Evolutionary conservation across 257 asterid species (phyloP), one percentile per base, ranked within the genome.

Genomic region (Solanum pinnatisectum): DNA sequence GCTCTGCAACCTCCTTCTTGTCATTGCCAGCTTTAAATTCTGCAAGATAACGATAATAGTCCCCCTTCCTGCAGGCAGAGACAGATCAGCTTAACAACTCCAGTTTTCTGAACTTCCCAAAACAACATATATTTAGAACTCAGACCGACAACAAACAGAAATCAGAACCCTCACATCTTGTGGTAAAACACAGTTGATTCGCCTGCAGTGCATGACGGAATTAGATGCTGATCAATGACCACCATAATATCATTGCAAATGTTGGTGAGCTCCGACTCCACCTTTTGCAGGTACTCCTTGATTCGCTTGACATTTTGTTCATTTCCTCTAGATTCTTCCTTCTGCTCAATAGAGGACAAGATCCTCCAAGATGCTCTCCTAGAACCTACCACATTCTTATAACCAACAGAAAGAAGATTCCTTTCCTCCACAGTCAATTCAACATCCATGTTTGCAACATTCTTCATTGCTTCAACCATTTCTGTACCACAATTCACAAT

Each of bases 281-380:
- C 98, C 94, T 94, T 95, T 52, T 92, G 96, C 67, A 95, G 92
- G 72, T 95, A 95, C 85, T 95, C 98, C 93, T 95, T 96, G 91
- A 94, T 96, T 90, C 98, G 89, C 93, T 92, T 96, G 27, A 91
- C 96, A 91, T 96, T 94, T 91, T 60, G 91, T 84, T 93, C 98
- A n/a, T 96, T 95, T 70, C 98, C 98, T 90, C 98, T 93, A 2
- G 96, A 93, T 76, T 95, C 98, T 90, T 96, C 98, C 89, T 96
- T 96, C 91, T 94, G 97, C 91, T 96, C 98, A 87, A 96, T 95
- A 4, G 98, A 96, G 46, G 98, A 96, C 87, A 96, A 90, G 87
- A 96, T 96, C 93, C 98, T 95, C 98, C 98, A 96, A 0, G 98
- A 93, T 63, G 98, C 98, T 90, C 98, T 93, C 46, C 95, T 93